Evolutionary conservation across 495 filamentous ascomycete genomes (phyloP), one percentile per base, ranked within the genome.

Genomic region (Parachaetomium inaequale): DNA sequence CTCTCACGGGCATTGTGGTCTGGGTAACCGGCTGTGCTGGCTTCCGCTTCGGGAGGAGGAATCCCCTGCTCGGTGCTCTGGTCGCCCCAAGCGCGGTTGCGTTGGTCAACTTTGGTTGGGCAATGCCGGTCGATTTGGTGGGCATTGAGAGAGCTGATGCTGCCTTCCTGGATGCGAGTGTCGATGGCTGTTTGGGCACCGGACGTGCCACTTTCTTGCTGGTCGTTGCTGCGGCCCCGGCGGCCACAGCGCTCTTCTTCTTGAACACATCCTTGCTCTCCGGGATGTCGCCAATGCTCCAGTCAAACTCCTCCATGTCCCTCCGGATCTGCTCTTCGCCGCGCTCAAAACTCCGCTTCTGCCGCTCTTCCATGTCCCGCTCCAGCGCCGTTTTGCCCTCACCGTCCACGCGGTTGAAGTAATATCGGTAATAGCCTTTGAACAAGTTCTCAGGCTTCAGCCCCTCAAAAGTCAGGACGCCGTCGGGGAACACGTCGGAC

Each of bases 401-500:
- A 46, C 84, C 85, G 54, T 86, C 87, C 34, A 91, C 75, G 3
- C 83, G 79, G 62, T 89, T 84, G 60, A 83, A 80, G 64, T 88
- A 88, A 6, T 81, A 81, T 53, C 85, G 82, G 55, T 86, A 84
- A 56, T 84, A 84, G 7, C 89, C 90, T 45, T 82, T 78, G 50
- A 88, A 88, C 25, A 91, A 74, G 64, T 93, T 94, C 61, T 82
- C 77, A 0, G 69, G 73, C 60, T 82, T 79, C 25, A 85, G 51
- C 2, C 72, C 72, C 47, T 77, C 73, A 61, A 74, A 85, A 73
- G 72, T 80, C 17, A 81, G 64, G 7, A 63, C 69, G 75, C 82
- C 76, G 49, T 87, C 83, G 15, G 84, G 85, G 55, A 91, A 83
- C 55, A 92, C 86, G 55, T 96, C 90, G 23, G 89, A 89, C 58